Base-by-base conservation (phyloP, 2,329 filamentous ascomycete species). In the Fusarium tricinctum region DNA sequence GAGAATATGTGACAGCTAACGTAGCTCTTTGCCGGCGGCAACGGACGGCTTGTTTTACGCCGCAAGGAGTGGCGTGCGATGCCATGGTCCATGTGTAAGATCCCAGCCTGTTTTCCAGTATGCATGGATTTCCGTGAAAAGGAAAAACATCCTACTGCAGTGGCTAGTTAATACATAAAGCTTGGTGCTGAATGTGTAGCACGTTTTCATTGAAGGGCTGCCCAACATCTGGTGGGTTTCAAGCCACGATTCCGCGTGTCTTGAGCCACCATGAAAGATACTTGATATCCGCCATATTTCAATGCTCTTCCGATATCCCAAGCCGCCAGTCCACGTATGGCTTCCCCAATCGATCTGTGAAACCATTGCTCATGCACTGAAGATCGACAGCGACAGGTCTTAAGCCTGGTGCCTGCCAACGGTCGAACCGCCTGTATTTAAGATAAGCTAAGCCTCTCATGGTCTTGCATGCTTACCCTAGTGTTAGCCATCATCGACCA, bases 391-490 rank as follows among this genome's bases (percentile, higher is more conserved):
- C 17, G 17, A 43, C 23, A 20, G 19, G 26, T 30, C 20, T 26
- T 28, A 22, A 45, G 48, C 50, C 32, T 47, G 46, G 28, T 26
- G 32, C 22, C 35, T 39, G 39, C 30, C 53, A 64, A 58, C 46
- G 38, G 47, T 20, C 61, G 50, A 52, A 58, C 38, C 60, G 43
- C 60, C 38, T 47, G 48, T 48, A 51, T 43, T 39, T 57, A 50
- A 62, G 33, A 39, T 26, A 47, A 57, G 58, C 66, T 73, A 73
- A 60, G 32, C 69, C 65, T 50, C 39, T 59, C 59, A 46, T 45
- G 69, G 66, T 30, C 54, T 56, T 52, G 44, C 59, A 61, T 69
- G 62, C 64, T 63, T 73, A 55, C 48, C 57, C 47, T 73, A 72
- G 58, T 66, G 66, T 51, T 61, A 48, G 56, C 48, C 48, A 51